Percentiles rank a stretch among this genome's conserved stretches.
phyloP scores from a whole-genome alignment of 2,329 filamentous ascomycete species.

The Aschersonia sp. region DNA sequence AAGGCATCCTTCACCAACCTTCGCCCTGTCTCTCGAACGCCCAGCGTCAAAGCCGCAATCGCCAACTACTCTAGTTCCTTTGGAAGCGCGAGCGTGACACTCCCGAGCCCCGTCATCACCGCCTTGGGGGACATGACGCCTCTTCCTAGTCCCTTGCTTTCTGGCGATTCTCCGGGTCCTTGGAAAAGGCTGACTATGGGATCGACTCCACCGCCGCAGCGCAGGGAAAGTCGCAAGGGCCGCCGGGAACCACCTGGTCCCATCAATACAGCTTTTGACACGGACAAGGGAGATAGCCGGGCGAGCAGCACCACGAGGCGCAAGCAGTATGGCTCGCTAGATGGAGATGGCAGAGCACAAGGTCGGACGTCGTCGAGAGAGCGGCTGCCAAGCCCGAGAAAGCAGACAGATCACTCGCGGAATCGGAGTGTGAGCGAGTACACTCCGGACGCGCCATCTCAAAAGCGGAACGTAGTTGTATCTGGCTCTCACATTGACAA shows the following conservation, averaged over 20 bases:
- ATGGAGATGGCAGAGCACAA: slow-evolving; percentile 15
- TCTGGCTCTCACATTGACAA: slow-evolving; percentile 42
- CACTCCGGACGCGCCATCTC: slow-evolving; percentile 55
- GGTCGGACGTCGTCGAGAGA: slow-evolving; percentile 11
- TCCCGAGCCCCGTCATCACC: slow-evolving; percentile 60
- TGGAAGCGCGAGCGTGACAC: slow-evolving; percentile 48
- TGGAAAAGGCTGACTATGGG: slow-evolving; percentile 42
- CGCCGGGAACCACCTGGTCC: slow-evolving; percentile 24
- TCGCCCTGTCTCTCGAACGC: slow-evolving; percentile 41
- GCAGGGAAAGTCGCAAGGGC: slow-evolving; percentile 10
- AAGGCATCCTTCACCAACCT: slow-evolving; percentile 13
- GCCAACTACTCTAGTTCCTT: slow-evolving; percentile 31
- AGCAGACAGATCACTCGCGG: slow-evolving; percentile 34
- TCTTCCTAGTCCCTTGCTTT: slow-evolving; percentile 59
- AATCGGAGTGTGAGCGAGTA: slow-evolving; percentile 87
- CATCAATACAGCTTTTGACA: slow-evolving; percentile 36
- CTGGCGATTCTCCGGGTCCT: slow-evolving; percentile 49
- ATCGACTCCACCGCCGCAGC: slow-evolving; percentile 25
- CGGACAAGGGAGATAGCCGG: slow-evolving; percentile 27
- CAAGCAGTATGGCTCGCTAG: slow-evolving; percentile 32
- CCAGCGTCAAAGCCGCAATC: slow-evolving; percentile 44
- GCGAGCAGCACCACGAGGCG: slow-evolving; percentile 39
- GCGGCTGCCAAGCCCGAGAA: slow-evolving; percentile 7
- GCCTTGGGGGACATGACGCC: slow-evolving; percentile 70
- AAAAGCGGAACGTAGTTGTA: slow-evolving; percentile 60